Base-by-base conservation (phyloP, 202 grass and related monocot genomes). In the Musa balbisiana region DNA sequence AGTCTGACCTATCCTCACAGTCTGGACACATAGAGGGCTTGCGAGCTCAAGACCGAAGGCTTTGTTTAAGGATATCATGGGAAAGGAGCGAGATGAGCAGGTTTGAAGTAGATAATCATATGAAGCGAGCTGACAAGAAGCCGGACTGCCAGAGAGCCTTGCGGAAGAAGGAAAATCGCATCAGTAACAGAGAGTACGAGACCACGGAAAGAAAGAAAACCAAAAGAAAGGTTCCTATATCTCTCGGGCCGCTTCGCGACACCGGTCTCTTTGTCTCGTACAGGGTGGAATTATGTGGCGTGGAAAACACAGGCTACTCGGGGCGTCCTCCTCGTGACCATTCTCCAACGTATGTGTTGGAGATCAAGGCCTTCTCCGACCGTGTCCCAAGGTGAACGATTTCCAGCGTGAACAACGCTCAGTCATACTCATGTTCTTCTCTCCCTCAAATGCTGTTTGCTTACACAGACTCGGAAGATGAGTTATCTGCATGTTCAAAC, bases 31-130 rank as follows among this genome's bases (percentile, higher is more conserved):
- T 67, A 29, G 64, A 3, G 64, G 17, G 12, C 3, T 58, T 11
- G 17, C 1, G 1, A 67, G 64, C 22, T 24, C 11, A 27, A 67
- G 17, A 71, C 15, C 70, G 10, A 71, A 78, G 21, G 19, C 20
- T 23, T 62, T 33, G 12, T 20, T 53, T 53, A 51, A 29, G 51
- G 75, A 60, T 16, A 52, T 25, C 17, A 74, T 68, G 15, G 21
- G n/a, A n/a, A 72, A 72, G 27, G 9, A 51, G 29, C 2, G 51
- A 49, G 4, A 51, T 52, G 71, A 66, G 19, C 50, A 49, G 52
- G n/a, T n/a, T n/a, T 54, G 63, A 65, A 33, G 56, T 67, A 26
- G 76, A 78, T 56, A 69, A 78, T 69, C 76, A 68, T 78, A 55
- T 19, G 64, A 19, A 19, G 12, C 55, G 62, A 69, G 63, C 52